A percentile compares a stretch with the other conserved stretches of the same genome.
Evolutionary conservation across 2,329 filamentous ascomycete species (phyloP).

Genomic region (Metarhizium humberi): DNA sequence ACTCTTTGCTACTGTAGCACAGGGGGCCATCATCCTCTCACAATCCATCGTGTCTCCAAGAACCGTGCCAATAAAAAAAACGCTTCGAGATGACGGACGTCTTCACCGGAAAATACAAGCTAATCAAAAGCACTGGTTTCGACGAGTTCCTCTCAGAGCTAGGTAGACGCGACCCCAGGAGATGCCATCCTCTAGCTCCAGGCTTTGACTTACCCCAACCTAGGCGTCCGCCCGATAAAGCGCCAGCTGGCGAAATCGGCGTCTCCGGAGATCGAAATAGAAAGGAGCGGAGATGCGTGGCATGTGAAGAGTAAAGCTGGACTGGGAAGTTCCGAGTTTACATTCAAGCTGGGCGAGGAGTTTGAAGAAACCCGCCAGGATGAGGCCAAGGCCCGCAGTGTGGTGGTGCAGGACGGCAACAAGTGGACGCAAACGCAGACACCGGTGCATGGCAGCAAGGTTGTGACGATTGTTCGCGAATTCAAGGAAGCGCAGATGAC

Average conservation of each 20-base stretch:
- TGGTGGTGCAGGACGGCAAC: neutral
- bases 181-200: no score
- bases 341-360: neutral
- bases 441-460: neutral
- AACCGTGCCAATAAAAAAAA: neutral
- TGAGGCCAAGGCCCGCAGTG: neutral
- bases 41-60: neutral
- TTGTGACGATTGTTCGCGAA: neutral
- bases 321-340: neutral
- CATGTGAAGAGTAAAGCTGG: neutral
- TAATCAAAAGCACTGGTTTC: neutral
- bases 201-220: neutral
- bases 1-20: no score
- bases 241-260: neutral
- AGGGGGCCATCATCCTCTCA: neutral
- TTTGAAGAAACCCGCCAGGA: neutral
- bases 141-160: neutral
- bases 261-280: neutral
- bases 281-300: neutral
- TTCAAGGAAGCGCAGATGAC: neutral
- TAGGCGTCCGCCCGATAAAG: neutral
- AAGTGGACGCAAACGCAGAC: neutral
- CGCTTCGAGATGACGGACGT: neutral
- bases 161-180: neutral
- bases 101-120: neutral